Base-by-base conservation (phyloP, 192 early-diverging fungal genomes). In the Cladochytrium replicatum region DNA sequence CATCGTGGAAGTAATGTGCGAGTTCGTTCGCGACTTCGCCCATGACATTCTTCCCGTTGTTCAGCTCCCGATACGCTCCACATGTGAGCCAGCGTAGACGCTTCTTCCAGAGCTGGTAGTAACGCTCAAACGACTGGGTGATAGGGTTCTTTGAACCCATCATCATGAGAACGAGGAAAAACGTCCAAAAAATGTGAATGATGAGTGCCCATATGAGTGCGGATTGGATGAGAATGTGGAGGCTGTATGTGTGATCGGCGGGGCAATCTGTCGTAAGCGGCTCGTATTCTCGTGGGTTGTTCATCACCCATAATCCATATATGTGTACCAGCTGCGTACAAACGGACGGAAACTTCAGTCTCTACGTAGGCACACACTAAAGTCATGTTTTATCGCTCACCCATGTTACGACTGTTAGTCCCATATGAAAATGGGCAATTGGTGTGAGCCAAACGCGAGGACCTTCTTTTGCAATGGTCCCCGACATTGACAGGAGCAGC, bases 1-100 rank as follows among this genome's bases (percentile, higher is more conserved):
- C 63, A 31, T 69, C 68, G 28, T 54, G 45, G 32, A 64, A 69
- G 32, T 53, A 61, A 17, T 45, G 23, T 0, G 67, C 67, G 24
- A 69, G 41, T 29, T 56, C 46, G 4, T 37, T 29, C 1, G 67
- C 54, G 19, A 62, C 53, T 28, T 61, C 58, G 6, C 32, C 17
- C 22, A 69, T 50, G 1, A 69, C 67, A 13, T 64, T 52, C 23
- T 59, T 21, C 26, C 44, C 51, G 19, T 32, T 25, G 6, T 21
- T 54, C 17, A 3, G 3, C 28, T 32, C 21, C 2, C 29, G 28
- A n/a, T n/a, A n/a, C 2, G 31, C 22, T n/a, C 25, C 17, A 11
- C 31, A 21, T 2, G 30, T 43, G 4, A 61, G 26, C 39, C 50
- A 50, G 29, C 63, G 49, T 15, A 68, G 29, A 6, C 66, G 55